Conservation (phyloP, 306 rosid genomes). For the Abrus precatorius region DNA sequence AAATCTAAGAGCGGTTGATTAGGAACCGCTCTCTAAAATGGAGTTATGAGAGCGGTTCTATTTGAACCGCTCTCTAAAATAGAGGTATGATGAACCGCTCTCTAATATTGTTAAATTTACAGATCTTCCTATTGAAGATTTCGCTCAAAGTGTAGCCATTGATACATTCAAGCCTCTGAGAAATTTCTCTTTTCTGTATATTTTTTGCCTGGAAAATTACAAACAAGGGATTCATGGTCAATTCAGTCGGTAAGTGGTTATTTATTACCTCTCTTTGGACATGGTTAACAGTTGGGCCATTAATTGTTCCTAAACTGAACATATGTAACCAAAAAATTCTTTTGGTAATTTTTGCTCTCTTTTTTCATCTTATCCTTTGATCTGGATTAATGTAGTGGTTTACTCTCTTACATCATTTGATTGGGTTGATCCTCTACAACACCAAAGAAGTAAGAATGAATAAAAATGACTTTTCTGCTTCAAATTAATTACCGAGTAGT, state of each 20-base stretch:
- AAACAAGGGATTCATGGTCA: not conserved
- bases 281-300: slow-evolving; percentile 9
- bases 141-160: slow-evolving; percentile 43
- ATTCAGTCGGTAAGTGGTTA: not conserved
- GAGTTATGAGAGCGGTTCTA: no score
- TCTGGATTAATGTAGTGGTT: not conserved
- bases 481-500: not conserved
- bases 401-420: not conserved
- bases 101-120: slow-evolving; percentile 52
- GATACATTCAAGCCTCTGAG: slow-evolving; percentile 60
- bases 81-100: no score
- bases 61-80: no score
- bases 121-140: slow-evolving; percentile 60
- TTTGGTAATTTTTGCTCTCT: not conserved
- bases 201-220: slow-evolving; percentile 15
- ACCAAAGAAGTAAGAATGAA: no score
- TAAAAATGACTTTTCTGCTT: not conserved
- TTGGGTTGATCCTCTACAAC: no score
- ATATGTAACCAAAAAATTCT: not conserved
- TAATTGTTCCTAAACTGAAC: not conserved
- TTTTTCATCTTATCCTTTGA: slow-evolving; percentile 6
- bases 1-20: no score
- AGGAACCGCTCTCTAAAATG: no score
- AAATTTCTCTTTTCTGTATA: not conserved
- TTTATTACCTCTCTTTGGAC: not conserved